phyloP scores from a whole-genome alignment of 2,329 filamentous ascomycete species.

The Pyrenophora tritici-repentis region DNA sequence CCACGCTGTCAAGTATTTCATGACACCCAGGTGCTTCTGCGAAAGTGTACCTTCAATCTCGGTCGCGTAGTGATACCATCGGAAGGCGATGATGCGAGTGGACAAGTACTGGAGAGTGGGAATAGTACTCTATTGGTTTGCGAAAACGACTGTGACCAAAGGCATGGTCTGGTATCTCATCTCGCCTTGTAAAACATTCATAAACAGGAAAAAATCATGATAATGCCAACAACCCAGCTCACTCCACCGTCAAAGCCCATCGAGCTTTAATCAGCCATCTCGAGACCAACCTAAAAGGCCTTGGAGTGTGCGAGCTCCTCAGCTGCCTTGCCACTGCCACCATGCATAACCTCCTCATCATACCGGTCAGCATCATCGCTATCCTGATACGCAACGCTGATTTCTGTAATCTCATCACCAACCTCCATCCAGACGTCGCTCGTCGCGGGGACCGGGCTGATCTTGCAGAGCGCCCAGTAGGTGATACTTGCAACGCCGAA shows the following conservation, averaged over 20 bases:
- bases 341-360: constrained; percentile 36
- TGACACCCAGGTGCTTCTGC: too few relatives aligned
- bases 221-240: too few relatives aligned
- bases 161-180: constrained; percentile 14
- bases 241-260: too few relatives aligned
- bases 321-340: constrained; percentile 18
- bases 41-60: too few relatives aligned
- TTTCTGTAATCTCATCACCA: constrained; percentile 50
- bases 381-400: constrained; percentile 33
- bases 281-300: constrained; percentile 9
- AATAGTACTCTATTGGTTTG: not conserved
- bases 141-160: constrained; percentile 12
- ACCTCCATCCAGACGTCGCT: constrained; percentile 81
- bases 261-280: too few relatives aligned
- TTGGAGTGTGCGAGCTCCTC: constrained; percentile 17
- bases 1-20: too few relatives aligned
- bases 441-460: constrained; percentile 74
- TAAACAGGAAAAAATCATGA: not conserved
- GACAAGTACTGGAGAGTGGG: too few relatives aligned
- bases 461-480: constrained; percentile 72
- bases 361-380: constrained; percentile 34
- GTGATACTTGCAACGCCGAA: constrained; percentile 70
- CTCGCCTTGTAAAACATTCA: not conserved
- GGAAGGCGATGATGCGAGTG: too few relatives aligned
- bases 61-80: too few relatives aligned